These are phyloP conservation scores for Lentithecium fluviatile DNA, from an alignment of 495 filamentous ascomycete species.

Conservation along the genomic window DNA sequence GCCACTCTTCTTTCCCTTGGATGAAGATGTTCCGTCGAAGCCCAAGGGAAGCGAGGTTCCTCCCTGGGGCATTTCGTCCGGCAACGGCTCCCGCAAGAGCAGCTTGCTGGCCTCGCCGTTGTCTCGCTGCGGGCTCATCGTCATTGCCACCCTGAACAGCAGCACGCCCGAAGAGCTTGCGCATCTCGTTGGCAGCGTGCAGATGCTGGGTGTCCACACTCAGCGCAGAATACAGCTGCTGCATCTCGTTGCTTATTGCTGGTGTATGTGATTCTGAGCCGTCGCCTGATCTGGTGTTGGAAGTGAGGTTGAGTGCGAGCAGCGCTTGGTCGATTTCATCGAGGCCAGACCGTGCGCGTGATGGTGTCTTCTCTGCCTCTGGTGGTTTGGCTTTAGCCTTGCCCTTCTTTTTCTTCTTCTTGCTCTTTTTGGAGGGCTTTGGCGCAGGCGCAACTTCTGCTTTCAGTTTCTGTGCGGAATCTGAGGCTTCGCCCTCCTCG, in stretches of 20 bases:
- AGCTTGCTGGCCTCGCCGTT: slow-evolving; percentile 53
- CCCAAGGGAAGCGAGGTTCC: slow-evolving; percentile 65
- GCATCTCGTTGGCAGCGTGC: slow-evolving; percentile 91
- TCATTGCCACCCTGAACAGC: slow-evolving; percentile 65
- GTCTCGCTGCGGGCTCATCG: slow-evolving; percentile 44
- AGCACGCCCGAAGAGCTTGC: slow-evolving; percentile 80
- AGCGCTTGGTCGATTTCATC: slow-evolving; percentile 87
- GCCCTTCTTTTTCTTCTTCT: slow-evolving; percentile 52
- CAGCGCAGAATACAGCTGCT: slow-evolving; percentile 59
- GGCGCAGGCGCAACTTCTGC: neutral
- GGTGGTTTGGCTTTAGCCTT: slow-evolving; percentile 47
- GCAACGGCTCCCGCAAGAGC: slow-evolving; percentile 72
- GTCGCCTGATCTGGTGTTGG: slow-evolving; percentile 34
- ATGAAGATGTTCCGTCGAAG: slow-evolving; percentile 79
- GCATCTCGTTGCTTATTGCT: slow-evolving; percentile 36
- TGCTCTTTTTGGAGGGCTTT: slow-evolving; percentile 32
- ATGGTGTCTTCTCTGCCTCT: slow-evolving; percentile 11
- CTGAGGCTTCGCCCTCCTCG: neutral
- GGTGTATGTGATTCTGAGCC: slow-evolving; percentile 34
- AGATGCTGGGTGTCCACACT: slow-evolving; percentile 74
- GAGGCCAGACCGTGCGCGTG: slow-evolving; percentile 38
- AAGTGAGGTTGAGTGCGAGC: slow-evolving; percentile 54
- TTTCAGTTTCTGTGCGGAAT: neutral
- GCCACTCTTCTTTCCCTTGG: slow-evolving; percentile 90
- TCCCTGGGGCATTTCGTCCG: slow-evolving; percentile 58